phyloP scores from a whole-genome alignment of 2,329 filamentous ascomycete species.

The Neopestalotiopsis sp. region DNA sequence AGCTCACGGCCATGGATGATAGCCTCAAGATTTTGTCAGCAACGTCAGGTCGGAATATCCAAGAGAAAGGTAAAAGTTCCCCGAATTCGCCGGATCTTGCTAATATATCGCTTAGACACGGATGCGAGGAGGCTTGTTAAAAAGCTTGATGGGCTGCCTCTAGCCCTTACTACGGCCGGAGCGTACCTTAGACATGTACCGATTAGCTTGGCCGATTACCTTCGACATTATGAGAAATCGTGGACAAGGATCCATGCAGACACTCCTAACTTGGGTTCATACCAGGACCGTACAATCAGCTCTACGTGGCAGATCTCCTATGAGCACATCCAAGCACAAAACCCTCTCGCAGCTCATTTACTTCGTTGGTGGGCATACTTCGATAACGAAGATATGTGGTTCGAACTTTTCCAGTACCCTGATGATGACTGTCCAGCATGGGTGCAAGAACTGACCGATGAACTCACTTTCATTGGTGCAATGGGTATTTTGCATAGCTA shows the following conservation, averaged over 20 bases:
- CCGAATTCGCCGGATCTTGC: slow-evolving; percentile 11
- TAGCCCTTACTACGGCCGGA: slow-evolving; percentile 51
- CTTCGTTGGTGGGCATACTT: no score
- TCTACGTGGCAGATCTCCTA: slow-evolving; percentile 46
- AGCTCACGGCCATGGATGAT: slow-evolving; percentile 36
- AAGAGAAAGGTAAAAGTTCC: slow-evolving; percentile 32
- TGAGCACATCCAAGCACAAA: slow-evolving; percentile 38
- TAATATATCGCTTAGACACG: slow-evolving; percentile 30
- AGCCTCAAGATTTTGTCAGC: slow-evolving; percentile 37
- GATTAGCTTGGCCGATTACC: slow-evolving; percentile 43
- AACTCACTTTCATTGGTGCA: slow-evolving; percentile 17
- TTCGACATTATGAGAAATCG: slow-evolving; percentile 24
- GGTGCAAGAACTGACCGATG: slow-evolving; percentile 17
- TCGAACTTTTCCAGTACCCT: slow-evolving; percentile 19
- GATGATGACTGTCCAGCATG: slow-evolving; percentile 6
- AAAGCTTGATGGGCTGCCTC: slow-evolving; percentile 48
- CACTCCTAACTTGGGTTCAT: slow-evolving; percentile 33
- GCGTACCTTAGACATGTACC: slow-evolving; percentile 45
- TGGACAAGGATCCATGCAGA: slow-evolving; percentile 36
- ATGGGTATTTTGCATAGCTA: slow-evolving; percentile 19
- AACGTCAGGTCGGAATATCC: slow-evolving; percentile 29
- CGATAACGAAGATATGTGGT: slow-evolving; percentile 24
- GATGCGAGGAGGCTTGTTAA: slow-evolving; percentile 35
- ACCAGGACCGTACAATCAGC: slow-evolving; percentile 39
- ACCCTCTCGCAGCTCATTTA: slow-evolving; percentile 22